Conservation (phyloP, 768 basidiomycete genomes). For the Lentinus tigrinus region DNA sequence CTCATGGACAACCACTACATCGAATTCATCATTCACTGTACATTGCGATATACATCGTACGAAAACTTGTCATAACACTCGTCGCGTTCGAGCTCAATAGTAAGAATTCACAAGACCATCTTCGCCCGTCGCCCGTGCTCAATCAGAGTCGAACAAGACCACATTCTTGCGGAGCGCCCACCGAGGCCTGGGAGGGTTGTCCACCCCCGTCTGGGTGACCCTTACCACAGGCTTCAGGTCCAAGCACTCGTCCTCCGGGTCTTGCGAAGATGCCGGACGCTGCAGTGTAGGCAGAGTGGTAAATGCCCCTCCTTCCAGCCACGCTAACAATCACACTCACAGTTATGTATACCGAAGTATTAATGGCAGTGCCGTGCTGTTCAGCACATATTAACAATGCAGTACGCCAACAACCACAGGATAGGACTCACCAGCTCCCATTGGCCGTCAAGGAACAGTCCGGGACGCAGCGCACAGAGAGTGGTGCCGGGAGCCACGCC, state of each 20-base stretch:
- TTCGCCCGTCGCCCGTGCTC: too few relatives aligned
- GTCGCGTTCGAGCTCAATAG: too few relatives aligned
- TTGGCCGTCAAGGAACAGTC: neutral
- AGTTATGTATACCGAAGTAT: neutral
- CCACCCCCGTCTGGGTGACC: neutral
- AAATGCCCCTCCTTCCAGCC: neutral
- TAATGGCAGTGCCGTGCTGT: neutral
- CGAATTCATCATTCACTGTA: too few relatives aligned
- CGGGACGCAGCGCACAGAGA: neutral
- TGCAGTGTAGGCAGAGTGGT: neutral
- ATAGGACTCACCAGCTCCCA: neutral
- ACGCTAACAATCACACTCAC: neutral
- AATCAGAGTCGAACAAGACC: constrained; percentile 1
- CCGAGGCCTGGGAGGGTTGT: neutral
- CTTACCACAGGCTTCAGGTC: neutral
- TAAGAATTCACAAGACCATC: too few relatives aligned
- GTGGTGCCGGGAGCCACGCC: neutral
- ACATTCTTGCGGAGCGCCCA: neutral
- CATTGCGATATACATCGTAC: too few relatives aligned
- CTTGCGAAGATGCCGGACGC: neutral
- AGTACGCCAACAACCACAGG: neutral
- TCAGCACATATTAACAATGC: neutral
- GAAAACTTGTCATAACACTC: too few relatives aligned
- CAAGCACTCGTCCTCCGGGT: neutral
- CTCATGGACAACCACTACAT: too few relatives aligned